Percentiles rank a stretch among this genome's conserved stretches.
These are phyloP conservation scores for Plasmodium gaboni DNA, from an alignment of 169 alveolate genomes.

Conservation along the genomic window DNA sequence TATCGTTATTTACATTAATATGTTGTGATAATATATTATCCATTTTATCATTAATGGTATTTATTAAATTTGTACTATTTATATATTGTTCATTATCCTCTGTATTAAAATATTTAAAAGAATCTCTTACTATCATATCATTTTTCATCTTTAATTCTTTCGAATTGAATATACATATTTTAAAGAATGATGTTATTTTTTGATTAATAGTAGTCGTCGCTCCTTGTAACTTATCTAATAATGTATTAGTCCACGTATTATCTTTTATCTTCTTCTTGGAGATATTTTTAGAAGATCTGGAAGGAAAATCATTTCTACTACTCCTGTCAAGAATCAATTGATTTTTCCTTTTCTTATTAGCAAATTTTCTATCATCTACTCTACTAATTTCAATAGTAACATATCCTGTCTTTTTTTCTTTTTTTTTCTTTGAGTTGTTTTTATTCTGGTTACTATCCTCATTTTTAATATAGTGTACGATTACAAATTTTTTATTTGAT, in stretches of 20 bases:
- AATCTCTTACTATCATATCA: constrained; percentile 3
- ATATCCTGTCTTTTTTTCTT: constrained; percentile 17
- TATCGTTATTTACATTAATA: background rate
- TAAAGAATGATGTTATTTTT: constrained; percentile 14
- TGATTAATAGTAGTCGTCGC: constrained; percentile 25
- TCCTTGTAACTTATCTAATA: constrained; percentile 15
- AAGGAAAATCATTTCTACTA: background rate
- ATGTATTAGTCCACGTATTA: constrained; percentile 16
- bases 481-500: constrained; percentile 10
- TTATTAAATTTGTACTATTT: constrained; percentile 13
- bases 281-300: constrained; percentile 7
- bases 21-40: too few species aligned
- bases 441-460: background rate
- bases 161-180: constrained; percentile 16
- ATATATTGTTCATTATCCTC: constrained; percentile 6
- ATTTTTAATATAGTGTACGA: constrained; percentile 15
- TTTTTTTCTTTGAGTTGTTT: background rate
- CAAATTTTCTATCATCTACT: constrained; percentile 9
- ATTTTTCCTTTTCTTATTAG: constrained; percentile 15
- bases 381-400: constrained; percentile 42
- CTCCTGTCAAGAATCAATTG: background rate
- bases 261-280: constrained; percentile 8
- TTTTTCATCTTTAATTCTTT: constrained; percentile 13
- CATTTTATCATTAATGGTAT: constrained; percentile 1
- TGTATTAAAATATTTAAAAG: constrained; percentile 31